Conservation (phyloP, 2,329 filamentous ascomycete species). For the Ophiostoma triangulosporum region DNA sequence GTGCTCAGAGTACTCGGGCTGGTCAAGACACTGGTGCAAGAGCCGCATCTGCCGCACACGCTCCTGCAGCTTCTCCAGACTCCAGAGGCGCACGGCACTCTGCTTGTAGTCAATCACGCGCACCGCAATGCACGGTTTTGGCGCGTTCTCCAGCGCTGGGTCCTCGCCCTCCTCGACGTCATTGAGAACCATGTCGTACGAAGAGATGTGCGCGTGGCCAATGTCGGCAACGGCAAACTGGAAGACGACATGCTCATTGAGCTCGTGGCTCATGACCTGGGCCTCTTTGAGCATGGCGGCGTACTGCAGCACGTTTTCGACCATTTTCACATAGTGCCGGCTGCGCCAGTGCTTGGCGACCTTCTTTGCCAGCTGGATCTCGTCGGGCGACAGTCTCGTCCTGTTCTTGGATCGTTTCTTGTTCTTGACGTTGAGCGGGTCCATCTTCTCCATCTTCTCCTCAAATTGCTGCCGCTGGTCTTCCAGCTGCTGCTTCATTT, state of each 20-base stretch:
- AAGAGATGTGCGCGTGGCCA: conserved; percentile 80
- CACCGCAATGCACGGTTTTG: conserved; percentile 82
- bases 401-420: conserved; percentile 43
- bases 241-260: conserved; percentile 85
- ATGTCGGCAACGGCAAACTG: conserved; percentile 87
- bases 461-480: conserved; percentile 77
- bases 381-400: conserved; percentile 54
- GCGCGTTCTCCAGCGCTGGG: conserved; percentile 61
- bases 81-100: conserved; percentile 82
- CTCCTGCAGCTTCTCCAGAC: conserved; percentile 77
- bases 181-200: conserved; percentile 92
- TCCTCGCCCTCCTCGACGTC: conserved; percentile 80
- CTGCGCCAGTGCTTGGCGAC: conserved; percentile 65
- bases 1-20: conserved; percentile 87
- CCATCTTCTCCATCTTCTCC: conserved; percentile 65
- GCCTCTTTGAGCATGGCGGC: conserved; percentile 85
- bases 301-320: conserved; percentile 78
- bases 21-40: conserved; percentile 91
- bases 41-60: conserved; percentile 87
- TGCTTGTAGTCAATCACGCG: conserved; percentile 85
- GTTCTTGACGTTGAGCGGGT: conserved; percentile 37
- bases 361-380: conserved; percentile 55
- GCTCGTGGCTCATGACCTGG: conserved; percentile 93
- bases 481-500: conserved; percentile 78
- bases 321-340: conserved; percentile 84